Percentiles rank a stretch among this genome's conserved stretches.
phyloP scores from a whole-genome alignment of 805 yeast genomes.

The Lachancea meyersii region DNA sequence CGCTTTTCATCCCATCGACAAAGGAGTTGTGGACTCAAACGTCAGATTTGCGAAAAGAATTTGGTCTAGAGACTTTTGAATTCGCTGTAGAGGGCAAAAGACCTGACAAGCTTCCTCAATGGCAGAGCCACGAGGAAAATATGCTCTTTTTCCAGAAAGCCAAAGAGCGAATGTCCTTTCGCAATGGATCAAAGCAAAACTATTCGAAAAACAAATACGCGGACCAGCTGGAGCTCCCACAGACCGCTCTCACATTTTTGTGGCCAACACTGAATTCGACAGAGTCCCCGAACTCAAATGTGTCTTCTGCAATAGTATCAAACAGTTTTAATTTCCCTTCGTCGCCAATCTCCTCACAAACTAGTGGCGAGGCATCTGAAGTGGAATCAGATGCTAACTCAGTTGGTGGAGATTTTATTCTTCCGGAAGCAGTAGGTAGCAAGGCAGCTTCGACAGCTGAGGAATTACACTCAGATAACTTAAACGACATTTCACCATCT shows the following conservation, averaged over 20 bases:
- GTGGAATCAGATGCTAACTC: conserved; percentile 6
- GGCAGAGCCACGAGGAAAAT: conserved; percentile 42
- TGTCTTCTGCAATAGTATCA: neutral
- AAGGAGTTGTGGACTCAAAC: conserved; percentile 57
- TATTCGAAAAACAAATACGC: neutral
- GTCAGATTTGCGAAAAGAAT: conserved; percentile 40
- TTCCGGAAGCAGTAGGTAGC: no score
- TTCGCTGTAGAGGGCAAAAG: conserved; percentile 27
- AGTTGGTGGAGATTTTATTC: no score
- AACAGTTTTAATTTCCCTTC: neutral
- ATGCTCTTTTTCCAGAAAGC: conserved; percentile 31
- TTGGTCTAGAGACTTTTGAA: conserved; percentile 33
- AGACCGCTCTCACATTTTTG: neutral
- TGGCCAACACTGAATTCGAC: neutral
- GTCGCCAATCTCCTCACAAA: neutral
- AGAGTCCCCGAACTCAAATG: neutral
- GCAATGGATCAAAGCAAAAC: neutral
- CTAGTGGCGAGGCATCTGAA: neutral
- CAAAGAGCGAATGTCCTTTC: conserved; percentile 13
- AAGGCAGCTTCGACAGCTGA: no score
- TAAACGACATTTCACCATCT: neutral
- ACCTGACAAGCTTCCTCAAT: conserved; percentile 18
- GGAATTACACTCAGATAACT: neutral
- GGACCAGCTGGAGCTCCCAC: neutral
- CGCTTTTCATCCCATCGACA: conserved; percentile 39